Percentiles rank a stretch among this genome's conserved stretches.
These are phyloP conservation scores for Apiospora arundinis DNA, from an alignment of 2,329 filamentous ascomycete species.

Conservation along the genomic window DNA sequence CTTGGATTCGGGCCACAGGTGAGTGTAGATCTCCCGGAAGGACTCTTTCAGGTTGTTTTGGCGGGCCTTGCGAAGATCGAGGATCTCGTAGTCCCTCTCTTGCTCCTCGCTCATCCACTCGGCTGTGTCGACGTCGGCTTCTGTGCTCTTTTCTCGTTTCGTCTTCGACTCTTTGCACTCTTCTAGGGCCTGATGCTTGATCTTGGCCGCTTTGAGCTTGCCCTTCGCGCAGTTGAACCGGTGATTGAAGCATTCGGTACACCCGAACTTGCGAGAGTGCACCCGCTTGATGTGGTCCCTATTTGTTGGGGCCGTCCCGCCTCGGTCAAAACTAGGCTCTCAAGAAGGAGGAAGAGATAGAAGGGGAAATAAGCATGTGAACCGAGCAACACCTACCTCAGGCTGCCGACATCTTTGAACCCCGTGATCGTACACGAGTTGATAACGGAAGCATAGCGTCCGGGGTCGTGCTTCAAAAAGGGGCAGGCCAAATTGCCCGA, in stretches of 20 bases:
- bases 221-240: not conserved
- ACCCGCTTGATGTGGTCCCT: conserved; percentile 18
- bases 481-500: not conserved
- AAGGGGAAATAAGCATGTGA: not conserved
- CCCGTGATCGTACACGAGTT: conserved; percentile 3
- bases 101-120: conserved; percentile 21
- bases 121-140: not conserved
- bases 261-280: conserved; percentile 8
- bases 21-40: conserved; percentile 4
- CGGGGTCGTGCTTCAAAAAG: not conserved
- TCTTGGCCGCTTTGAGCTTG: not conserved
- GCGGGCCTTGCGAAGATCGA: not conserved
- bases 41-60: not conserved
- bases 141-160: not conserved
- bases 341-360: too few species aligned
- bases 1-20: not conserved
- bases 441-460: not conserved
- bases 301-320: not conserved
- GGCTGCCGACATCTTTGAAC: conserved; percentile 11
- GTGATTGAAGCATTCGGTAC: not conserved
- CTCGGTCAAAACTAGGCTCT: not conserved
- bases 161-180: not conserved
- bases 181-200: not conserved
- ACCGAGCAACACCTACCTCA: not conserved
- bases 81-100: not conserved